Percentiles rank a stretch among this genome's conserved stretches.
Evolutionary conservation across 2,329 filamentous ascomycete genomes (phyloP).

Genomic region (Aspergillus pseudonomiae): DNA sequence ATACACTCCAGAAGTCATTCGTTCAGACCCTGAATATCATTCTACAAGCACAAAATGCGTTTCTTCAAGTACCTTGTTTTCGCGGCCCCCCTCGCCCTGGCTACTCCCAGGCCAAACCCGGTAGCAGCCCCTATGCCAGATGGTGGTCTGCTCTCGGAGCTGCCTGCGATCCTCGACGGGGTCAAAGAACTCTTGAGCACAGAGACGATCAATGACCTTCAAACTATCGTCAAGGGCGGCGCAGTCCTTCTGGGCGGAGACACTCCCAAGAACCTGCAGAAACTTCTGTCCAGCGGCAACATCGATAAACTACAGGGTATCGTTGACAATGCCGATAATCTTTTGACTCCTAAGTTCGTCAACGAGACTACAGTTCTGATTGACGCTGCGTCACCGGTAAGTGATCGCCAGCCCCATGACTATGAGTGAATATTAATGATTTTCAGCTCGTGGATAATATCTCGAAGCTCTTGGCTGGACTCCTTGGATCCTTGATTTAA

Average conservation of each 20-base stretch:
- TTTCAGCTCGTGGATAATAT: constrained; percentile 33
- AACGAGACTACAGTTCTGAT: constrained; percentile 36
- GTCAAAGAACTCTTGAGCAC: constrained; percentile 31
- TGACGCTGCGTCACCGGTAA: constrained; percentile 38
- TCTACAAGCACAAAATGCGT: constrained; percentile 15
- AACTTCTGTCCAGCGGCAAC: constrained; percentile 26
- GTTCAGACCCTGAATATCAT: neutral
- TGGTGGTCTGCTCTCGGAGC: constrained; percentile 28
- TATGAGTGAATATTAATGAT: neutral
- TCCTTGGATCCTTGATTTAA: constrained; percentile 25
- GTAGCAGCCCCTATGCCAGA: constrained; percentile 26
- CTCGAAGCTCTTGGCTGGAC: constrained; percentile 31
- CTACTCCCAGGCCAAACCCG: constrained; percentile 26
- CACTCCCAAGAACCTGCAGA: constrained; percentile 32
- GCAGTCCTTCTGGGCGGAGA: constrained; percentile 33
- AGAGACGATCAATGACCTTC: constrained; percentile 30
- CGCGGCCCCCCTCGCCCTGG: constrained; percentile 22
- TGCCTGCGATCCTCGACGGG: constrained; percentile 28
- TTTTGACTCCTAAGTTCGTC: constrained; percentile 32
- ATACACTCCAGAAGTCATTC: neutral
- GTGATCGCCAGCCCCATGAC: neutral
- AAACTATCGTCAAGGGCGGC: constrained; percentile 29
- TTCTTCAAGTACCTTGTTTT: constrained; percentile 27
- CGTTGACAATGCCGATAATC: constrained; percentile 30
- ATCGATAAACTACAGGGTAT: constrained; percentile 29